Conservation (phyloP, 495 filamentous ascomycete genomes). For the Tuber umbilicatum region DNA sequence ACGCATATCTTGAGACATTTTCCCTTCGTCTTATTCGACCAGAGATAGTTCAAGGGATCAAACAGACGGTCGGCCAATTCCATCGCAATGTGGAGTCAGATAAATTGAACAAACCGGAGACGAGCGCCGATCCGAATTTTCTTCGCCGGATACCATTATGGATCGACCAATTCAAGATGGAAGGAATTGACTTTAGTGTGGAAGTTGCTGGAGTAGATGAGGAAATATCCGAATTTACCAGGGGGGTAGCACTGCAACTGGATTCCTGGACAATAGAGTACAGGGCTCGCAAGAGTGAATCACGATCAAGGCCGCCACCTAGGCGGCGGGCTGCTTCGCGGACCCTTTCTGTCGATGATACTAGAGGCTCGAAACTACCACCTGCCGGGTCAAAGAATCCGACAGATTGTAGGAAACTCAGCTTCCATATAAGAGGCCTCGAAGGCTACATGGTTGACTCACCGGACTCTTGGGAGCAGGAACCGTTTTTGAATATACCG, state of each 20-base stretch:
- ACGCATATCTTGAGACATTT: slow-evolving; percentile 75
- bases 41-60: slow-evolving; percentile 85
- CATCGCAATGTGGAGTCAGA: slow-evolving; percentile 57
- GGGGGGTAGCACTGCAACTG: slow-evolving; percentile 76
- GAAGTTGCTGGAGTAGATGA: slow-evolving; percentile 85
- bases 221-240: slow-evolving; percentile 66
- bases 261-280: slow-evolving; percentile 92
- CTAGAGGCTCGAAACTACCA: slow-evolving; percentile 51
- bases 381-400: slow-evolving; percentile 56
- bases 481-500: slow-evolving; percentile 80
- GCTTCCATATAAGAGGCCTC: slow-evolving; percentile 70
- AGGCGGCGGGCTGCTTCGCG: slow-evolving; percentile 56
- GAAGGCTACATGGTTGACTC: slow-evolving; percentile 87
- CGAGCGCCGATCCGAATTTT: slow-evolving; percentile 54
- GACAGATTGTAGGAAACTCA: slow-evolving; percentile 77
- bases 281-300: slow-evolving; percentile 66
- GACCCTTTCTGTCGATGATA: slow-evolving; percentile 54
- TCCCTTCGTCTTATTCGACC: slow-evolving; percentile 81
- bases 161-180: slow-evolving; percentile 75
- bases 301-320: slow-evolving; percentile 48
- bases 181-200: slow-evolving; percentile 79
- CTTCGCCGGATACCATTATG: slow-evolving; percentile 72
- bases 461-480: slow-evolving; percentile 71
- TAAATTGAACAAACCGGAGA: slow-evolving; percentile 51
- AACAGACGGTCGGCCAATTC: slow-evolving; percentile 80